Evolutionary conservation across 768 basidiomycete genomes (phyloP), one percentile per base, ranked within the genome.

Genomic region (Lactarius trivialis): DNA sequence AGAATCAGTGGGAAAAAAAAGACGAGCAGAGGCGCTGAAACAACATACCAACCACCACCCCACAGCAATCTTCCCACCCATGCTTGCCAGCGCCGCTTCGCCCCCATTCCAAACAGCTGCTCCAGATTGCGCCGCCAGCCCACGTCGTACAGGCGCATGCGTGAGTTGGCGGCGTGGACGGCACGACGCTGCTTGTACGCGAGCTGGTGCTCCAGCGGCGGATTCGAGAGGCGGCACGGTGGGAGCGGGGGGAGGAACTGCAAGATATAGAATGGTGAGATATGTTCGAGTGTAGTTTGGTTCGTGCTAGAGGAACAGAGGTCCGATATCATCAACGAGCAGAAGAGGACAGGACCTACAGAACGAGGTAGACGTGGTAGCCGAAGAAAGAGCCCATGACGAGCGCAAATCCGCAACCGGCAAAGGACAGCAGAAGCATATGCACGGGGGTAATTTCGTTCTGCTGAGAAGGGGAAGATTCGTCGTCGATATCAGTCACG

Each of bases 211-310:
- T 92, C 89, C 30, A 83, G 71, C 12, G 88, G 88, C 15, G 88
- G 88, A 65, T 86, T 77, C 0, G 89, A 88, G 32, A 88, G 76
- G 33, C 73, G 74, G 19, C 74, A 76, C n/a, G 76, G 72, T 0
- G 85, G 85, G 12, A 88, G 75, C 4, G 81, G 80, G 34, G 91
- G 87, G 30, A 92, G 76, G 68, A 89, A 74, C 58, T 86, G 83
- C 55, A 93, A 77, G 15, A 93, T 77, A 30, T 88, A 71, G 71
- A 88, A 92, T 1, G 89, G 89, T 0, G 89, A 83, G 41, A 91
- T 78, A 60, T 83, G 79, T 70, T 93, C 91, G 24, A 91, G 65
- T 0, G 91, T 93, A n/a, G 91, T 92, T 74, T 92, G 89, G 70
- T 93, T 93, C 30, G 86, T 91, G 37, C 89, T 91, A 63, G 21